A percentile compares a stretch with the other conserved stretches of the same genome.
These are phyloP conservation scores for Striga asiatica DNA, from an alignment of 257 asterid species.

Conservation along the genomic window DNA sequence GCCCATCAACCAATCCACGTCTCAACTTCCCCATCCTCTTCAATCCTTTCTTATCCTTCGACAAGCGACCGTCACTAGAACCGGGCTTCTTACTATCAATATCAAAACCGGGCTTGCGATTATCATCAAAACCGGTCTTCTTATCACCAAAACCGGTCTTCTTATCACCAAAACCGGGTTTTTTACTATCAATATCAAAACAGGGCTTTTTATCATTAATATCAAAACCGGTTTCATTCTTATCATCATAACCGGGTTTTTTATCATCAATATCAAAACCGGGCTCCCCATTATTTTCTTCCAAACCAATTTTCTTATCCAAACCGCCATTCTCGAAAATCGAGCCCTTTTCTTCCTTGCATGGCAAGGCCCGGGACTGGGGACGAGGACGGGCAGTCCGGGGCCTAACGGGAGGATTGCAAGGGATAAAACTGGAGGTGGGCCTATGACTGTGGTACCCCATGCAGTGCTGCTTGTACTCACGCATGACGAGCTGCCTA, in stretches of 20 bases:
- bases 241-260: too few relatives aligned
- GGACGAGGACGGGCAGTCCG: conserved; percentile 69
- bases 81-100: too few relatives aligned
- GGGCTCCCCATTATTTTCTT: conserved; percentile 16
- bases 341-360: conserved; percentile 23
- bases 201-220: too few relatives aligned
- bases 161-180: too few relatives aligned
- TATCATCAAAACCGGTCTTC: too few relatives aligned
- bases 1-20: conserved; percentile 20
- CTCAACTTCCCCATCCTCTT: conserved; percentile 30
- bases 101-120: too few relatives aligned
- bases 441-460: conserved; percentile 32
- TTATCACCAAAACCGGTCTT: too few relatives aligned
- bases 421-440: conserved; percentile 35
- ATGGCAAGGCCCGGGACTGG: conserved; percentile 36
- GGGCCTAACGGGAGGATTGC: conserved; percentile 72
- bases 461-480: conserved; percentile 37
- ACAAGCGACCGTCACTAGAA: too few relatives aligned
- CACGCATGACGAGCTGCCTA: conserved; percentile 45
- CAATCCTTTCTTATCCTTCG: conserved; percentile 31
- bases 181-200: too few relatives aligned
- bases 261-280: too few relatives aligned
- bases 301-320: conserved; percentile 19
- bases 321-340: conserved; percentile 6
- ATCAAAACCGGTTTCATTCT: too few relatives aligned